These are phyloP conservation scores for Rhododendron henanense DNA, from an alignment of 148 eudicot genomes.

Conservation along the genomic window DNA sequence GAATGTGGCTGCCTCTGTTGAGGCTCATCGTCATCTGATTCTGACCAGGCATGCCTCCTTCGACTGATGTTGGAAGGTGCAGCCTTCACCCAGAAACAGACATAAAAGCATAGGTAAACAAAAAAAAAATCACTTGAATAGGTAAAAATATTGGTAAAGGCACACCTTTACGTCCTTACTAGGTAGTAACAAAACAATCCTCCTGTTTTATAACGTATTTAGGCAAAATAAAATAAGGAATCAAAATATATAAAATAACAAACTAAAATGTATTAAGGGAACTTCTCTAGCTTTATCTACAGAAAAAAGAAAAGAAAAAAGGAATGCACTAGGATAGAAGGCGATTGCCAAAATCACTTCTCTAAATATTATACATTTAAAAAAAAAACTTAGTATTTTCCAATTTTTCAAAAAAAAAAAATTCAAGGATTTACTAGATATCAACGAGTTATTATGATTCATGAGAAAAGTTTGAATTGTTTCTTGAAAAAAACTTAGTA, in stretches of 20 bases:
- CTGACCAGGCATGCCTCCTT: constrained; percentile 68
- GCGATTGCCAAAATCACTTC: background rate
- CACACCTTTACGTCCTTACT: background rate
- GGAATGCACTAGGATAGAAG: background rate
- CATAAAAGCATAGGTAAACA: background rate
- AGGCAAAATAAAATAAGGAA: background rate
- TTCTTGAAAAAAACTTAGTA: background rate
- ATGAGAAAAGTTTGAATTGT: too few relatives aligned
- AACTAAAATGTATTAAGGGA: background rate
- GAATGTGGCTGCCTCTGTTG: constrained; percentile 36
- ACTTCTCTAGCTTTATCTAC: background rate
- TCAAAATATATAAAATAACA: background rate
- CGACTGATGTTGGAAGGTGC: constrained; percentile 52
- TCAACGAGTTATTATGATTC: too few relatives aligned
- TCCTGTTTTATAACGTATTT: background rate
- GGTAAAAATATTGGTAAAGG: background rate
- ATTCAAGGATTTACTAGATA: too few relatives aligned
- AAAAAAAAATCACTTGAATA: background rate
- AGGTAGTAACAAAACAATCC: background rate
- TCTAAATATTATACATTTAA: background rate
- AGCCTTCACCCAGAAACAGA: constrained; percentile 30
- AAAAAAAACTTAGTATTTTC: too few relatives aligned
- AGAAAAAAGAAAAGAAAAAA: background rate
- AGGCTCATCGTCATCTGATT: constrained; percentile 89
- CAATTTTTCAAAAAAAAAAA: too few relatives aligned